Percentiles rank a stretch among this genome's conserved stretches.
Evolutionary conservation across 257 asterid genomes (phyloP).

Genomic region (Jacaranda copaia): DNA sequence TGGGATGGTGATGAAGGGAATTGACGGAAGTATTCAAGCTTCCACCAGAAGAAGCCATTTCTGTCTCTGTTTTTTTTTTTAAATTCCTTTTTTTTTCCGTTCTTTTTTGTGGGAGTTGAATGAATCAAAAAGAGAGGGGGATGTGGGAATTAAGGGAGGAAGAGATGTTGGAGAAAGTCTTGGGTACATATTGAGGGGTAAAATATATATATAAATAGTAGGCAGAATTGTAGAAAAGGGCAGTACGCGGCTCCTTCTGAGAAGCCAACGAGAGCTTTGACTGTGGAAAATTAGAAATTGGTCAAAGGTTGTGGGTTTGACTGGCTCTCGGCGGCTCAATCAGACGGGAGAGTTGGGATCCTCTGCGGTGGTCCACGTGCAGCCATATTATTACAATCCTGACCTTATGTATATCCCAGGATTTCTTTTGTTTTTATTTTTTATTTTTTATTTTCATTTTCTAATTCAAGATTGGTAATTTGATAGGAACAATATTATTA

Average conservation of each 20-base stretch:
- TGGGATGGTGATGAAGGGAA: too few relatives aligned
- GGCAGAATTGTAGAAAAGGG: neutral
- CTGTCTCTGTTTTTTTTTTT: slow-evolving; percentile 39
- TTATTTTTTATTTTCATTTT: too few relatives aligned
- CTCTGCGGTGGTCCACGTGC: slow-evolving; percentile 20
- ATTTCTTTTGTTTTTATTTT: too few relatives aligned
- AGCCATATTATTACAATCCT: neutral
- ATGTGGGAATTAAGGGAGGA: neutral
- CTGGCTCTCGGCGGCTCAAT: slow-evolving; percentile 75
- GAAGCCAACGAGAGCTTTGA: slow-evolving; percentile 45
- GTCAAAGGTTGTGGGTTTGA: slow-evolving; percentile 69
- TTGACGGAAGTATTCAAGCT: neutral
- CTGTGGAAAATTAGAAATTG: slow-evolving; percentile 43
- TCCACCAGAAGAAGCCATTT: neutral
- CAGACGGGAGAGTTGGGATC: slow-evolving; percentile 23
- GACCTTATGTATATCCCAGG: too few relatives aligned
- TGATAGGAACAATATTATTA: too few relatives aligned
- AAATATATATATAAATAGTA: neutral
- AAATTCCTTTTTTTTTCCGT: too few relatives aligned
- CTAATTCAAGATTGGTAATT: too few relatives aligned
- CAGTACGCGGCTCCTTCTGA: slow-evolving; percentile 35
- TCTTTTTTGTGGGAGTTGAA: neutral
- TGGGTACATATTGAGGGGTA: neutral
- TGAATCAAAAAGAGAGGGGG: neutral
- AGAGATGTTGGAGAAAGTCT: slow-evolving; percentile 50